Percentiles rank a stretch among this genome's conserved stretches.
Conservation (phyloP, 1,284 basidiomycete species). For the Wallemia mellicola region DNA sequence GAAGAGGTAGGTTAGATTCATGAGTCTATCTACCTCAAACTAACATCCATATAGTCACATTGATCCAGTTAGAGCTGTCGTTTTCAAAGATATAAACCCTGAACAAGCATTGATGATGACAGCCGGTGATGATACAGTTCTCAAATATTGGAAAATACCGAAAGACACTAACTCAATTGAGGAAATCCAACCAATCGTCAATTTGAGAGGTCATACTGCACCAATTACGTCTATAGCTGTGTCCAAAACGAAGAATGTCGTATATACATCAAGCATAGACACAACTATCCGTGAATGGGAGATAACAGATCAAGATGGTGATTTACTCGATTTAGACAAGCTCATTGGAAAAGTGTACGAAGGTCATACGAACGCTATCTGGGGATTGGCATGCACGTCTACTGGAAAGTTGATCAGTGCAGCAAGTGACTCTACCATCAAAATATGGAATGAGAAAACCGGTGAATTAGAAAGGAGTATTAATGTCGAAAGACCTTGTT, state of each 20-base stretch:
- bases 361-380: constrained; percentile 78
- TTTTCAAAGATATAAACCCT: constrained; percentile 34
- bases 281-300: constrained; percentile 76
- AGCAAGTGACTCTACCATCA: constrained; percentile 7
- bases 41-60: constrained; percentile 33
- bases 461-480: constrained; percentile 9
- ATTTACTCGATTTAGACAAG: constrained; percentile 18
- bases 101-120: constrained; percentile 54
- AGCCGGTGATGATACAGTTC: constrained; percentile 75
- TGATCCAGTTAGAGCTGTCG: constrained; percentile 64
- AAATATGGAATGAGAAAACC: constrained; percentile 31
- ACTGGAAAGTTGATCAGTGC: constrained; percentile 16
- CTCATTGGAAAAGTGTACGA: constrained; percentile 47
- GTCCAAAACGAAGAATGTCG: constrained; percentile 35
- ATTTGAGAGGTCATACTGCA: constrained; percentile 44
- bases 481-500: constrained; percentile 21
- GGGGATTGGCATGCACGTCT: constrained; percentile 34
- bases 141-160: constrained; percentile 68
- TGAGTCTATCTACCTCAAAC: constrained; percentile 4
- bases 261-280: constrained; percentile 80
- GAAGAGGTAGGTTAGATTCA: constrained; percentile 34
- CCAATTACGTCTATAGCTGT: constrained; percentile 73
- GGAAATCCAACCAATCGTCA: background rate
- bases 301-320: constrained; percentile 31
- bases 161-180: background rate